Evolutionary conservation across 2,329 filamentous ascomycete genomes (phyloP).

Genomic region (Gremmenia infestans): DNA sequence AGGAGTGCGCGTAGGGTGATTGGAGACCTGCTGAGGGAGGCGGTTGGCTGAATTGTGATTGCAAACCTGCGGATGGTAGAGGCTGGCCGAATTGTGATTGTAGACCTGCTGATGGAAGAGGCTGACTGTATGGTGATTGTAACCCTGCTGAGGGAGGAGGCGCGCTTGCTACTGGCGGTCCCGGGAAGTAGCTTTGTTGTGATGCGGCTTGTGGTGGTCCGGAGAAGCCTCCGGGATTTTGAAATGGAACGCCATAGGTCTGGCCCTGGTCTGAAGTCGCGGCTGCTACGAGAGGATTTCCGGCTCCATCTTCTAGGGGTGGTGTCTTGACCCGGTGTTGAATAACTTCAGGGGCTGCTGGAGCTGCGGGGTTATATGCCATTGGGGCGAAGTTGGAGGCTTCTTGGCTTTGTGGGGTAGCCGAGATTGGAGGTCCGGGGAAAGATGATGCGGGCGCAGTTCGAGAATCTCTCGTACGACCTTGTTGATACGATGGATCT

Average conservation of each 20-base stretch:
- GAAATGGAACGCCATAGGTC: slow-evolving; percentile 45
- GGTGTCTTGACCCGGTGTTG: slow-evolving; percentile 75
- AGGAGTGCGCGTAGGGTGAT: slow-evolving; percentile 21
- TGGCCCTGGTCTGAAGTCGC: slow-evolving; percentile 52
- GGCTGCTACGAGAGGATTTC: slow-evolving; percentile 53
- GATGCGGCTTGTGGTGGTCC: slow-evolving; percentile 11
- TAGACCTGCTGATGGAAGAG: slow-evolving; percentile 9
- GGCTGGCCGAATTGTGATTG: slow-evolving; percentile 10
- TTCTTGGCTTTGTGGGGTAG: slow-evolving; percentile 31
- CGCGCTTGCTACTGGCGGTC: slow-evolving; percentile 25
- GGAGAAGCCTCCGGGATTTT: slow-evolving; percentile 14
- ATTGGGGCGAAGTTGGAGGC: slow-evolving; percentile 55
- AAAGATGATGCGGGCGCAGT: slow-evolving; percentile 20
- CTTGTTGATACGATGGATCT: slow-evolving; percentile 44
- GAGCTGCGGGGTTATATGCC: slow-evolving; percentile 75
- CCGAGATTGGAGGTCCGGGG: slow-evolving; percentile 31
- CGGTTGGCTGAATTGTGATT: slow-evolving; percentile 11
- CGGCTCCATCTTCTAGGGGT: slow-evolving; percentile 61
- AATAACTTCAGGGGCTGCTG: slow-evolving; percentile 66
- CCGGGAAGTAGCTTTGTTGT: slow-evolving; percentile 34
- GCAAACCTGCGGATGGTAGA: slow-evolving; percentile 11
- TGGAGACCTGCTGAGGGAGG: slow-evolving; percentile 16
- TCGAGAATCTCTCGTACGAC: slow-evolving; percentile 25
- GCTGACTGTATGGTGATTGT: too few relatives aligned
- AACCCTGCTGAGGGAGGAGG: slow-evolving; percentile 11